Conservation (phyloP, 495 filamentous ascomycete species). For the Staphylotrichum tortipilum region DNA sequence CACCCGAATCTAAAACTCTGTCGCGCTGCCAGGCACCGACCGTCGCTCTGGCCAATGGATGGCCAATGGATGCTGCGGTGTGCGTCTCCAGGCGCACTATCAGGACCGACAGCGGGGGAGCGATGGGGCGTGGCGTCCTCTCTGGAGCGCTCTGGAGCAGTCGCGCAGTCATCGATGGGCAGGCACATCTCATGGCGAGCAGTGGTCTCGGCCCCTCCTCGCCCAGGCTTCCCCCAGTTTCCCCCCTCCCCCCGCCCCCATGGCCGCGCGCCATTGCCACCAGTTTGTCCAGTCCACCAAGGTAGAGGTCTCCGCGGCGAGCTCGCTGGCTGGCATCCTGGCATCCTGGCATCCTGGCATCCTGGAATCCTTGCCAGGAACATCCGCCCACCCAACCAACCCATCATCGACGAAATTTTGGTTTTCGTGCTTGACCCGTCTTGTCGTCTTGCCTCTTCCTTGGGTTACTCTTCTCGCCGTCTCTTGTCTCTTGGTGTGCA, state of each 20-base stretch:
- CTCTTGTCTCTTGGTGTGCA: slow-evolving; percentile 6
- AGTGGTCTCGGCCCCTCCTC: background rate
- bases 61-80: background rate
- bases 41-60: no score
- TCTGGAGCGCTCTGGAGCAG: no score
- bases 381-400: background rate
- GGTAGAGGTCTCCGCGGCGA: background rate
- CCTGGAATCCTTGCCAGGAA: slow-evolving; percentile 1
- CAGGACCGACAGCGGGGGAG: background rate
- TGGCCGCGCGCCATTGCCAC: no score
- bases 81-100: background rate
- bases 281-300: background rate
- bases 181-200: background rate
- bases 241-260: no score
- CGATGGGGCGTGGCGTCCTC: no score
- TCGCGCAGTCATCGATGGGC: background rate
- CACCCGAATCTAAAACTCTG: no score
- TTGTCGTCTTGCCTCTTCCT: background rate
- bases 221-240: background rate
- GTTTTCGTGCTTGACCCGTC: slow-evolving; percentile 1
- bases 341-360: no score
- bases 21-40: background rate
- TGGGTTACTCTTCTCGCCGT: slow-evolving; percentile 1
- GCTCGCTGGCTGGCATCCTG: background rate
- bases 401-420: background rate